phyloP scores from a whole-genome alignment of 306 rosid species.

The Cyclanthera cordifolia region DNA sequence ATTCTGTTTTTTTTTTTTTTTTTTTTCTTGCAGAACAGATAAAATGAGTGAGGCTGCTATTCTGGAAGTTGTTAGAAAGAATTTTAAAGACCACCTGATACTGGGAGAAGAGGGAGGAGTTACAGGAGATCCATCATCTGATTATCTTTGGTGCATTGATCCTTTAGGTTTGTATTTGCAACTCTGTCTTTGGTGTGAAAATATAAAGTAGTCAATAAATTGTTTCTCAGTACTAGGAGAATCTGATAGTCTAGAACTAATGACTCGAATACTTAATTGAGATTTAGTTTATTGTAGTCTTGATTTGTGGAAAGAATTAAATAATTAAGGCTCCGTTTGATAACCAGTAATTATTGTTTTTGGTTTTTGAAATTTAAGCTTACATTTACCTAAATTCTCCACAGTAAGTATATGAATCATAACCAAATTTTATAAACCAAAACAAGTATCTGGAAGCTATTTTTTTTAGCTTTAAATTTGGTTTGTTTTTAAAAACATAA shows the following conservation, averaged over 20 bases:
- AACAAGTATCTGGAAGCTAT: too few relatives aligned
- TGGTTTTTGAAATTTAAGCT: too few relatives aligned
- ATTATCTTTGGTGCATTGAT: slow-evolving; percentile 98
- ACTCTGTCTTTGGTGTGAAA: not conserved
- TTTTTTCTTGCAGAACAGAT: slow-evolving; percentile 63
- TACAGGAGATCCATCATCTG: slow-evolving; percentile 75
- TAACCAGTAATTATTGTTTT: too few relatives aligned
- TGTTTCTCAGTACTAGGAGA: not conserved
- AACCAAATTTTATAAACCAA: too few relatives aligned
- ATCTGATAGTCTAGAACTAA: not conserved
- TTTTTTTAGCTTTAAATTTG: too few relatives aligned
- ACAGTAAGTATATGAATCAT: too few relatives aligned
- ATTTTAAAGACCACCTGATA: slow-evolving; percentile 70
- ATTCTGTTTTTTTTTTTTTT: slow-evolving; percentile 18
- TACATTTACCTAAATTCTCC: too few relatives aligned
- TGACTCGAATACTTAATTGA: not conserved
- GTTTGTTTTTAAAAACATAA: too few relatives aligned
- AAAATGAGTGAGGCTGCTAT: slow-evolving; percentile 88
- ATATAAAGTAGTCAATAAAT: not conserved
- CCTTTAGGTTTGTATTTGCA: slow-evolving; percentile 55
- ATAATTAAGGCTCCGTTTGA: not conserved
- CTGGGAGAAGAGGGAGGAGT: slow-evolving; percentile 98
- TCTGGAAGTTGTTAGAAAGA: slow-evolving; percentile 54
- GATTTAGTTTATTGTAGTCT: not conserved
- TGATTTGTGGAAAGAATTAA: not conserved